These are phyloP conservation scores for Aegle marmelos DNA, from an alignment of 345 rosid genomes.

Conservation along the genomic window DNA sequence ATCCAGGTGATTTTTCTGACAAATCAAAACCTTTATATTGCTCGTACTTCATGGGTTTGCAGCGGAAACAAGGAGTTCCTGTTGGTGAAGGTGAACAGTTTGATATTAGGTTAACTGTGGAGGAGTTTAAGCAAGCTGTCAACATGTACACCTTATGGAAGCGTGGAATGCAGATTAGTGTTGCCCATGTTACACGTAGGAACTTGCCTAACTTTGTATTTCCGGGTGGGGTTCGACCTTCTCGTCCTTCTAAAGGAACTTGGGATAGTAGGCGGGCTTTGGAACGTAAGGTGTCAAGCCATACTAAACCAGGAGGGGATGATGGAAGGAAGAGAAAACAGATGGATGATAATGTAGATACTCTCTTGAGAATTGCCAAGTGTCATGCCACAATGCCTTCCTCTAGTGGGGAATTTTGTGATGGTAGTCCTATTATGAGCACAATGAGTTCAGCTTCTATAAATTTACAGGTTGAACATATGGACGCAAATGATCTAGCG, in stretches of 20 bases:
- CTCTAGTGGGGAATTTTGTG: slow-evolving; percentile 36
- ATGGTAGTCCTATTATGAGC: slow-evolving; percentile 44
- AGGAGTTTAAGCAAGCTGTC: slow-evolving; percentile 76
- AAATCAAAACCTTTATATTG: slow-evolving; percentile 62
- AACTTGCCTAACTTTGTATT: slow-evolving; percentile 77
- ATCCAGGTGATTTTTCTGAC: slow-evolving; percentile 81
- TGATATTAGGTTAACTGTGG: slow-evolving; percentile 89
- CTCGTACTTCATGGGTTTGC: slow-evolving; percentile 94
- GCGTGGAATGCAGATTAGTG: slow-evolving; percentile 81
- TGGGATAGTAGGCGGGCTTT: slow-evolving; percentile 64
- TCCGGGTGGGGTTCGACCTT: slow-evolving; percentile 79
- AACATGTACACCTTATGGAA: slow-evolving; percentile 56
- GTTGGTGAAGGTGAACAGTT: slow-evolving; percentile 74
- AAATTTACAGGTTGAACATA: slow-evolving; percentile 22
- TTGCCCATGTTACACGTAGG: slow-evolving; percentile 69
- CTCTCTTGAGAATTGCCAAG: slow-evolving; percentile 32
- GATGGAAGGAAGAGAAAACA: slow-evolving; percentile 64
- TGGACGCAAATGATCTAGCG: slow-evolving; percentile 15
- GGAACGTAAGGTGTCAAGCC: slow-evolving; percentile 44
- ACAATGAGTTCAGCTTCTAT: slow-evolving; percentile 37
- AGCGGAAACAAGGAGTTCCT: slow-evolving; percentile 86
- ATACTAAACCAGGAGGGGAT: slow-evolving; percentile 43
- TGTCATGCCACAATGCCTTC: slow-evolving; percentile 30
- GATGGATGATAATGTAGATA: slow-evolving; percentile 41
- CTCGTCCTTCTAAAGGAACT: slow-evolving; percentile 57